These are phyloP conservation scores for Coffea humblotiana DNA, from an alignment of 305 asterid species.

Conservation along the genomic window DNA sequence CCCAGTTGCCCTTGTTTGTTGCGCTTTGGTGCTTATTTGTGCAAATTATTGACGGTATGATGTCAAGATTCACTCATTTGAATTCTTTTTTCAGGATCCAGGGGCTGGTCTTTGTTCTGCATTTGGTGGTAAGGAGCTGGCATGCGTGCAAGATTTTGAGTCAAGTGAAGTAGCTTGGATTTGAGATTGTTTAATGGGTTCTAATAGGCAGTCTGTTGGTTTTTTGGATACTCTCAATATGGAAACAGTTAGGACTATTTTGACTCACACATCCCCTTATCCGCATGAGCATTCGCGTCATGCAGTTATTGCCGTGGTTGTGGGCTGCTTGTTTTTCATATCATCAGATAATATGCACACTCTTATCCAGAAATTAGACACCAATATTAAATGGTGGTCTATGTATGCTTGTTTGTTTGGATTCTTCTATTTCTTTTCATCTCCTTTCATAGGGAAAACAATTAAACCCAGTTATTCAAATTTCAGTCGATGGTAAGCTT, in stretches of 20 bases:
- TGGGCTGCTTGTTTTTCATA: constrained; percentile 94
- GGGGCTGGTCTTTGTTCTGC: constrained; percentile 21
- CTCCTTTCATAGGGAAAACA: constrained; percentile 95
- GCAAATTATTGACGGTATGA: neutral
- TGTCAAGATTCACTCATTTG: neutral
- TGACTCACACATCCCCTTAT: constrained; percentile 88
- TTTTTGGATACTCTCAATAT: constrained; percentile 76
- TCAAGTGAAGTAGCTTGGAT: constrained; percentile 26
- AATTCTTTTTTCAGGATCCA: constrained; percentile 1
- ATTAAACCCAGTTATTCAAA: constrained; percentile 96
- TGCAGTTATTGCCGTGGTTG: constrained; percentile 88
- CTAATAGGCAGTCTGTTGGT: constrained; percentile 61
- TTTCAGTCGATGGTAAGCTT: constrained; percentile 87
- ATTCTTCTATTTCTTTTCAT: constrained; percentile 96
- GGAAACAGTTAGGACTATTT: constrained; percentile 91
- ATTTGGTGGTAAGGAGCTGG: constrained; percentile 33
- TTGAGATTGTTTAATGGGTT: constrained; percentile 49
- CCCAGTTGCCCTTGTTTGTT: neutral
- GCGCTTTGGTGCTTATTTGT: neutral
- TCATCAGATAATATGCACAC: constrained; percentile 97
- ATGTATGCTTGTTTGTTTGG: constrained; percentile 97
- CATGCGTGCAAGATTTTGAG: constrained; percentile 25
- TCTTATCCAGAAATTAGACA: constrained; percentile 93
- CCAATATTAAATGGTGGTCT: constrained; percentile 99
- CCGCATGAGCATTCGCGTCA: constrained; percentile 98